Evolutionary conservation across 805 yeast genomes (phyloP).

Genomic region (Pichia kluyveri): DNA sequence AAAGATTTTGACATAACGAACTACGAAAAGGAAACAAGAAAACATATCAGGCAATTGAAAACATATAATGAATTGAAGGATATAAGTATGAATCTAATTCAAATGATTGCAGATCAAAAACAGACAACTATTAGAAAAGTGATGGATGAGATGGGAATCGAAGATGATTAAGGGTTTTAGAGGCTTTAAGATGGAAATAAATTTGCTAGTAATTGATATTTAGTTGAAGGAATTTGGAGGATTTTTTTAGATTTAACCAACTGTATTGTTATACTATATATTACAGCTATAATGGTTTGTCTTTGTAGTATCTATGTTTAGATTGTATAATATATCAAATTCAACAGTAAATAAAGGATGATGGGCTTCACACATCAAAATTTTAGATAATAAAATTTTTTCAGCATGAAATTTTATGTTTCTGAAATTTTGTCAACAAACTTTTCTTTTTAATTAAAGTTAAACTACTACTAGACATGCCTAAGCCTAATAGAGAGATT

Average conservation of each 20-base stretch:
- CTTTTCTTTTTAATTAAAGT: too few relatives aligned
- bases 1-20: not conserved
- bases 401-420: not conserved
- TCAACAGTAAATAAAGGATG: too few relatives aligned
- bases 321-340: too few relatives aligned
- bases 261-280: too few relatives aligned
- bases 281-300: too few relatives aligned
- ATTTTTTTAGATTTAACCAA: too few relatives aligned
- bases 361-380: too few relatives aligned
- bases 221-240: too few relatives aligned
- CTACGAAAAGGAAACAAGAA: conserved; percentile 33
- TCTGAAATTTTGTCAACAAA: not conserved
- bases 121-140: conserved; percentile 37
- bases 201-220: too few relatives aligned
- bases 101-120: conserved; percentile 53
- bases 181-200: too few relatives aligned
- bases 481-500: conserved; percentile 63
- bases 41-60: conserved; percentile 45
- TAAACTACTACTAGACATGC: conserved; percentile 11
- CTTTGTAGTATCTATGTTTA: too few relatives aligned
- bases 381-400: too few relatives aligned
- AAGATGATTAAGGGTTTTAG: conserved; percentile 9
- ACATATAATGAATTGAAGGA: conserved; percentile 58
- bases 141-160: conserved; percentile 42
- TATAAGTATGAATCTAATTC: conserved; percentile 45